A percentile compares a stretch with the other conserved stretches of the same genome.
Evolutionary conservation across 805 yeast species (phyloP).

Genomic region (Wickerhamiella bombiphila): DNA sequence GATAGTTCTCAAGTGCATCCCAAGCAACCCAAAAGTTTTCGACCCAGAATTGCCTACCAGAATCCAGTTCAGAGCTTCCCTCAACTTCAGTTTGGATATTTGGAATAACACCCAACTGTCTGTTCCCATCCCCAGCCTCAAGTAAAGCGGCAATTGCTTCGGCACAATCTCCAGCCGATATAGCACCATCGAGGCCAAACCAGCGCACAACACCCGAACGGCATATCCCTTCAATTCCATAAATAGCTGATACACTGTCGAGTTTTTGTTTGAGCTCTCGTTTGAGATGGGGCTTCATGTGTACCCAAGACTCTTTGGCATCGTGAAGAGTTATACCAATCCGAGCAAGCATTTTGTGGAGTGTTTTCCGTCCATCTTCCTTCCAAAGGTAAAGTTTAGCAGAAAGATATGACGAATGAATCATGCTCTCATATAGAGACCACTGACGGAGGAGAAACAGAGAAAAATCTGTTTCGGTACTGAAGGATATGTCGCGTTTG

Average conservation of each 20-base stretch:
- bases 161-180: conserved; percentile 86
- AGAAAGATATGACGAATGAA: conserved; percentile 80
- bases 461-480: conserved; percentile 70
- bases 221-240: conserved; percentile 69
- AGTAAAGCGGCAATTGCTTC: conserved; percentile 76
- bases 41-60: conserved; percentile 51
- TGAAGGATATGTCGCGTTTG: conserved; percentile 28
- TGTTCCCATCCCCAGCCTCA: conserved; percentile 28
- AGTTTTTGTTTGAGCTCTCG: conserved; percentile 56
- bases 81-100: neutral
- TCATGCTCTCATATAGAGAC: conserved; percentile 80
- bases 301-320: conserved; percentile 88
- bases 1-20: conserved; percentile 44
- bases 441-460: conserved; percentile 81
- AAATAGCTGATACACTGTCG: conserved; percentile 50
- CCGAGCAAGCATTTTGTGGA: conserved; percentile 84
- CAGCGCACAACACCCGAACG: conserved; percentile 77
- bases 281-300: conserved; percentile 70
- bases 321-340: conserved; percentile 86
- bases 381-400: conserved; percentile 81
- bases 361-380: conserved; percentile 72
- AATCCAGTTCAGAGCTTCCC: neutral
- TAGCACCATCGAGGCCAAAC: conserved; percentile 74
- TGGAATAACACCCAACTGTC: neutral
- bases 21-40: conserved; percentile 57